phyloP scores from a whole-genome alignment of 257 asterid genomes.

The Jacaranda copaia region DNA sequence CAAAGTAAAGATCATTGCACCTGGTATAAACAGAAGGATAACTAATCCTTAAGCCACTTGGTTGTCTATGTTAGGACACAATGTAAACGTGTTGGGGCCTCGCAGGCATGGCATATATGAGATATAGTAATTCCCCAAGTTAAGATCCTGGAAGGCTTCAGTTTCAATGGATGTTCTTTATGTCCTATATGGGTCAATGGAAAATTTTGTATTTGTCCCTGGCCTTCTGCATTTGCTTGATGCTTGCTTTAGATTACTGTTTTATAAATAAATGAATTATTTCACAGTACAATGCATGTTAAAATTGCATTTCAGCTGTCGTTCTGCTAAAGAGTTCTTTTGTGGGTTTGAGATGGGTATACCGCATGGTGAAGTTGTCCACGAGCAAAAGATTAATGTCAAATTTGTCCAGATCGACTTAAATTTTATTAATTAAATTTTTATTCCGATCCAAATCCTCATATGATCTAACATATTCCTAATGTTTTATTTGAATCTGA shows the following conservation, averaged over 20 bases:
- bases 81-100: background rate
- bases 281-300: too few species aligned
- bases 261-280: background rate
- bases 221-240: background rate
- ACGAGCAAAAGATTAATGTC: too few species aligned
- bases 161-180: background rate
- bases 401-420: too few species aligned
- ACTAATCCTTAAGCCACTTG: background rate
- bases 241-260: background rate
- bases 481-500: too few species aligned
- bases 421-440: too few species aligned
- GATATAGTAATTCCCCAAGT: background rate
- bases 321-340: too few species aligned
- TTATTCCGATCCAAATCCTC: too few species aligned
- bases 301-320: background rate
- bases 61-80: conserved; percentile 13
- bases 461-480: too few species aligned
- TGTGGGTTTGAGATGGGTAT: too few species aligned
- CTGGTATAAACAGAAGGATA: conserved; percentile 18
- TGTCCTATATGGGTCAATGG: background rate
- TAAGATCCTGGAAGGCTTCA: background rate
- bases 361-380: too few species aligned
- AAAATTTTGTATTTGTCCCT: too few species aligned
- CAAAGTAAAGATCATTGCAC: conserved; percentile 17
- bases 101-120: background rate